Base-by-base conservation (phyloP, 1,139 yeast species). In the Kurtzmaniella quercitrusa region DNA sequence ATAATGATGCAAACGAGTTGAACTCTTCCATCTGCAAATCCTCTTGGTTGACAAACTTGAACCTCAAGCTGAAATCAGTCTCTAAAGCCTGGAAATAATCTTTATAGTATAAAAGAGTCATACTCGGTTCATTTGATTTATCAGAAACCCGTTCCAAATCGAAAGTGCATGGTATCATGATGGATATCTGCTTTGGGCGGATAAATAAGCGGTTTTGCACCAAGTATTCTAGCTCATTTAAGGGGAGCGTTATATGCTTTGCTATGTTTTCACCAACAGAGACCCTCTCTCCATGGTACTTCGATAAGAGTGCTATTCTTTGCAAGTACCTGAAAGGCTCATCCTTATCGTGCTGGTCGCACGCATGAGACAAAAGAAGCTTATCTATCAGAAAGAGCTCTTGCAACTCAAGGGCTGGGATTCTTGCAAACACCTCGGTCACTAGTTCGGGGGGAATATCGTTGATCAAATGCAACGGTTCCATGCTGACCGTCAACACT, bases 101-200 rank as follows among this genome's bases (percentile, higher is more conserved):
- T 10, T 19, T 36, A 36, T 19, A 36, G n/a, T 19, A 17, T 19
- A 21, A 19, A 17, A 21, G 27, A 21, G 21, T 18, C 16, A 19
- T 17, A 21, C n/a, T 19, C 4, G 36, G 11, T 14, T 14, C 36
- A 14, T 16, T 4, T 3, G 36, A 31, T 14, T 23, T 37, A 27
- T 27, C n/a, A 21, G 44, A 9, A 8, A 41, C 12, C 33, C 14
- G 33, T 3, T 41, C 38, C 6, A 39, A 12, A 18, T 34, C 39
- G 15, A 16, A 42, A 19, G 47, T 43, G 5, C 45, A 39, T 6
- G 41, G 38, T n/a, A 44, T 39, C 21, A 50, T 46, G 38, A 40
- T 41, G 10, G 42, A 34, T 12, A 62, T 48, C 12, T 51, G 52
- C 16, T 42, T 46, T 2, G 67, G 66, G 27, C 49, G 44, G 10